Evolutionary conservation across 345 rosid species (phyloP).

Genomic region (Camelina sativa): DNA sequence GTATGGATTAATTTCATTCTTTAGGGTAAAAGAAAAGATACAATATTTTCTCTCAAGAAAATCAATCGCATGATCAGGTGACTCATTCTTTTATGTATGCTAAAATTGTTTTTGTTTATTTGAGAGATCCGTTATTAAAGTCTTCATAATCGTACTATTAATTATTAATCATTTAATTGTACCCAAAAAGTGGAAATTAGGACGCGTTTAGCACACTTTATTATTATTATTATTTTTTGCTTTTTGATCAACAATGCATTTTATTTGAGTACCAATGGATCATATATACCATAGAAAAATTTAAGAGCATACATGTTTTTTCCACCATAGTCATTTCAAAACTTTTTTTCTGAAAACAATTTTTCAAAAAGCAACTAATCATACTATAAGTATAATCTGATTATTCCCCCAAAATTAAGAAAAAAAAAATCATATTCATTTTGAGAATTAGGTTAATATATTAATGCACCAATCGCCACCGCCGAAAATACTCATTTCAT

Average conservation of each 20-base stretch:
- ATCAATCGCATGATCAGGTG: background rate
- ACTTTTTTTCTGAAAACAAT: background rate
- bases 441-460: background rate
- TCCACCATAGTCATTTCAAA: background rate
- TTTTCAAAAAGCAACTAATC: background rate
- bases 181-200: background rate
- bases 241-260: conserved; percentile 1
- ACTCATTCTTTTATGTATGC: too few relatives aligned
- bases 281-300: background rate
- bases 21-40: background rate
- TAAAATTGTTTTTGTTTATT: background rate
- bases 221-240: too few relatives aligned
- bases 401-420: background rate
- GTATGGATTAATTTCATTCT: background rate
- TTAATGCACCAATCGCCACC: background rate
- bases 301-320: background rate
- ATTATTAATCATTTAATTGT: background rate
- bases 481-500: background rate
- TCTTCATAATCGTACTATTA: background rate
- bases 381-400: background rate
- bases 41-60: background rate
- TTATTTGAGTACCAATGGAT: background rate
- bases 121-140: background rate
- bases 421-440: background rate
- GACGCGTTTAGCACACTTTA: conserved; percentile 11